Evolutionary conservation across 192 early-diverging fungal species (phyloP).

Genomic region (Coemansia sp.): DNA sequence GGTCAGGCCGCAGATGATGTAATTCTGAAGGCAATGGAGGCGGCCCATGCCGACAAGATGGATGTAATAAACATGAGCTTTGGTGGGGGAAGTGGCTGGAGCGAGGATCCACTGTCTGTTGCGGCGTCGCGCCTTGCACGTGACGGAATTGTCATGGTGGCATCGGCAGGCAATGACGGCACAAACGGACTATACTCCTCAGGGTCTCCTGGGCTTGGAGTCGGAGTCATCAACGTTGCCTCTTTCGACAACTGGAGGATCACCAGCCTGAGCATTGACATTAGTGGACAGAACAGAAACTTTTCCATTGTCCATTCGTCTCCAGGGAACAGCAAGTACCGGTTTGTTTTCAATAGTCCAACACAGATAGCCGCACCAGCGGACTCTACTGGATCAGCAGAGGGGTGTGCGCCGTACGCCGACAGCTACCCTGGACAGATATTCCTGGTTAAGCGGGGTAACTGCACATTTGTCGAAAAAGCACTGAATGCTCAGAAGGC

Average conservation of each 20-base stretch:
- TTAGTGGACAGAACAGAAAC: slow-evolving; percentile 35
- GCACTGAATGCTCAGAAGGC: slow-evolving; percentile 54
- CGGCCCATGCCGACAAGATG: slow-evolving; percentile 68
- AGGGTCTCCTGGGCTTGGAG: slow-evolving; percentile 61
- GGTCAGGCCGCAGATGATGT: slow-evolving; percentile 66
- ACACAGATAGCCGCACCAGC: slow-evolving; percentile 46
- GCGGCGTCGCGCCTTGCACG: slow-evolving; percentile 58
- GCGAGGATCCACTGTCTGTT: slow-evolving; percentile 61
- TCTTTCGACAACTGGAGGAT: slow-evolving; percentile 50
- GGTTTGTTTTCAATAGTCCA: slow-evolving; percentile 34
- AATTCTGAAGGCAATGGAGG: slow-evolving; percentile 74
- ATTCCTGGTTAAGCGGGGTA: slow-evolving; percentile 67
- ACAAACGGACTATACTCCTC: slow-evolving; percentile 62
- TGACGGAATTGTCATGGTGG: slow-evolving; percentile 56
- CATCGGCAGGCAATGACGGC: slow-evolving; percentile 70
- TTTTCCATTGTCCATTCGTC: slow-evolving; percentile 52
- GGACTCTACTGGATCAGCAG: slow-evolving; percentile 51
- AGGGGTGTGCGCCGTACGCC: slow-evolving; percentile 59
- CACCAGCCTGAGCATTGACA: slow-evolving; percentile 44
- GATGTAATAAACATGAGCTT: slow-evolving; percentile 87
- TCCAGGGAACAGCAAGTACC: slow-evolving; percentile 49
- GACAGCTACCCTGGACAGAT: slow-evolving; percentile 53
- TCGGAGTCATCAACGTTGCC: slow-evolving; percentile 60
- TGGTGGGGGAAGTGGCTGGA: slow-evolving; percentile 66
- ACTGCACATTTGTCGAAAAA: slow-evolving; percentile 70